Conservation (phyloP, 371 early-diverging fungal genomes). For the Mucor mucedo region DNA sequence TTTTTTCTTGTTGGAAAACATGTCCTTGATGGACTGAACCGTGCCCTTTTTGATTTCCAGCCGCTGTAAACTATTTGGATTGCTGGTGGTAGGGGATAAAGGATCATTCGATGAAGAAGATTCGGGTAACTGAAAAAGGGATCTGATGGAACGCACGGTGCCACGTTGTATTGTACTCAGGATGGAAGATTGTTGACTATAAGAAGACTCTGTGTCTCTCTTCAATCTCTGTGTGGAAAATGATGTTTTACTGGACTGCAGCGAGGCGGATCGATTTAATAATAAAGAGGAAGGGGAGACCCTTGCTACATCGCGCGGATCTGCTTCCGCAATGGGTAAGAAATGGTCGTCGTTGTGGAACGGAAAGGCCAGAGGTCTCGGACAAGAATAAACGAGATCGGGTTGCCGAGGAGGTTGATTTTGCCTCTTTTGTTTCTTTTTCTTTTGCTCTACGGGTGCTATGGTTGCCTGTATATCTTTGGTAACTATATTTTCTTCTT, state of each 20-base stretch:
- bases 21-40: constrained; percentile 39
- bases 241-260: constrained; percentile 27
- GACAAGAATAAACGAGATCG: constrained; percentile 55
- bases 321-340: constrained; percentile 56
- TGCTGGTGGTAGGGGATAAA: background rate
- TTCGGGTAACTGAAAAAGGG: constrained; percentile 42
- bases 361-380: constrained; percentile 56
- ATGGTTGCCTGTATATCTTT: background rate
- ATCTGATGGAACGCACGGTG: constrained; percentile 51
- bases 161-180: constrained; percentile 45
- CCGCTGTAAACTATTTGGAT: constrained; percentile 3
- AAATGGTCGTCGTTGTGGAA: constrained; percentile 61
- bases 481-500: background rate
- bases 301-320: constrained; percentile 54
- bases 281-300: constrained; percentile 30
- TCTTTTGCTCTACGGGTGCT: constrained; percentile 14
- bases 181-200: constrained; percentile 36
- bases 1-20: constrained; percentile 29
- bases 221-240: no score
- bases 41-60: constrained; percentile 46
- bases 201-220: constrained; percentile 31
- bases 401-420: constrained; percentile 41
- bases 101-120: constrained; percentile 13
- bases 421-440: constrained; percentile 29
- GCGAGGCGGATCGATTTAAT: constrained; percentile 22